Base-by-base conservation (phyloP, 2,329 filamentous ascomycete genomes). In the Neofusicoccum parvum region DNA sequence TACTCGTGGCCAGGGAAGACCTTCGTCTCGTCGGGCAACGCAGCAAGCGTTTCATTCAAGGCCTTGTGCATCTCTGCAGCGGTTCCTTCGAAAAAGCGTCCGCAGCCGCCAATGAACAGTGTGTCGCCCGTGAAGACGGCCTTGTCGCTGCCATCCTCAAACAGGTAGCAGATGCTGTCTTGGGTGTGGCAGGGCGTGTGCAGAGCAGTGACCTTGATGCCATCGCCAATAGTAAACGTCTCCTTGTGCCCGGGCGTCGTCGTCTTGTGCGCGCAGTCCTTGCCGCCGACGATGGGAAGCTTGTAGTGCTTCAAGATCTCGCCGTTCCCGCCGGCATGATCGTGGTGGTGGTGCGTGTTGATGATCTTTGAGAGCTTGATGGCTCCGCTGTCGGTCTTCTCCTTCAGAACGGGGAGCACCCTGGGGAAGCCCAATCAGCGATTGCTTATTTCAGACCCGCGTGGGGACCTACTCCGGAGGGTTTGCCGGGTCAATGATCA, bases 101-200 rank as follows among this genome's bases (percentile, higher is more conserved):
- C 95, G 75, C 95, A 99, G 36, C 95, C 94, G 66, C 91, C 94
- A 74, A 96, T 94, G 80, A 99, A 99, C 43, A 99, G 82, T 0
- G 95, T 99, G 76, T 99, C 95, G 10, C 95, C 95, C 0, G 95
- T 98, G 75, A 99, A 99, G 3, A 99, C 92, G 7, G 86, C 94
- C 72, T 87, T 89, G 56, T 91, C 84, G 27, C 45, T 63, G 20
- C 88, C 89, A 73, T 99, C 94, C 79, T 97, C 87, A 82, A 95
- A 88, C 71, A 89, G 92, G 82, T 89, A 99, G 83, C 95, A 99
- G 76, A 99, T 97, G 78, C 94, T 97, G 81, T 99, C 95, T 81
- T 97, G 94, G 1, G 95, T 99, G 77, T 99, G 95, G 78, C 95
- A 99, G 1, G 95, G 95, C 12, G 95, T 99, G 80, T 98, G 91